Base-by-base conservation (phyloP, 169 alveolate genomes). In the Cryptosporidium bovis region DNA sequence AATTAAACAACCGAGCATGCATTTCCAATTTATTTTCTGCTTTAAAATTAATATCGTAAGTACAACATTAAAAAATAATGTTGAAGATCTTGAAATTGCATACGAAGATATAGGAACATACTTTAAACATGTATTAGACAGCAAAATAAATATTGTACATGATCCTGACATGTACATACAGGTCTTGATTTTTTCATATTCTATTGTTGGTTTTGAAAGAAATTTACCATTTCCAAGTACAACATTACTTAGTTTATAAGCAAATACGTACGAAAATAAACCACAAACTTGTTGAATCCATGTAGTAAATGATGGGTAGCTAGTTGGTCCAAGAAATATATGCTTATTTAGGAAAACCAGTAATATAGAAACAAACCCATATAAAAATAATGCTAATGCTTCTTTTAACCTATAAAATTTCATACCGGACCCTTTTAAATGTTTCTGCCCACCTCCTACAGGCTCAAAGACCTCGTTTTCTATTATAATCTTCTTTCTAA, bases 211-310 rank as follows among this genome's bases (percentile, higher is more conserved):
- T 34, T 36, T 77, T 56, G 85, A 77, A 77, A 77, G 4, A 18
- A 62, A 5, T 24, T 48, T 29, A 15, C 33, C 55, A 10, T 31
- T 29, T 16, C 64, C 65, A 16, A 77, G 18, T 40, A 62, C 8
- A 8, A 1, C n/a, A 6, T 24, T 34, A 6, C 27, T 55, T 18
- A 60, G 4, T 58, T 8, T 13, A 77, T 77, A 77, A 18, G 71
- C 71, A 33, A 77, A 20, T 15, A 77, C 13, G 33, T 77, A 77
- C 16, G 64, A 77, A 3, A 48, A 1, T 31, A 77, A 15, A 33
- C 85, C 85, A 62, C 85, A 77, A 27, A 77, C 85, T 62, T 77
- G 85, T 16, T 77, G 85, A 29, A 77, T 48, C 85, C 85, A 77
- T 77, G 85, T 77, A 15, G 85, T 77, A 36, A 77, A 40, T 36